Evolutionary conservation across 345 rosid genomes (phyloP).

Genomic region (Murraya paniculata): DNA sequence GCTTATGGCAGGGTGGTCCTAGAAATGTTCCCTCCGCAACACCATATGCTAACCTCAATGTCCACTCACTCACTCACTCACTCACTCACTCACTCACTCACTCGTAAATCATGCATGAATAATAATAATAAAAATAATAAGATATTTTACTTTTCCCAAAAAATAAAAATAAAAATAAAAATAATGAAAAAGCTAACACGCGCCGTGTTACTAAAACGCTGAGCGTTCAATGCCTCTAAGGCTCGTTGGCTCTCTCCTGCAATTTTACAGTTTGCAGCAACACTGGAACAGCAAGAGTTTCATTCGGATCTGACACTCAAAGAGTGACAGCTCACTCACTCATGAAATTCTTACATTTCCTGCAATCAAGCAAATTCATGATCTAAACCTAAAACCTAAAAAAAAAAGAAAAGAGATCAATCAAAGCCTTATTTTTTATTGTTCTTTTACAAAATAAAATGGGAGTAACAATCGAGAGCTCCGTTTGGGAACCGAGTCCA

Average conservation of each 20-base stretch:
- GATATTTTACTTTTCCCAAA: too few relatives aligned
- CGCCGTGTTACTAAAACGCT: neutral
- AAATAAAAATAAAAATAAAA: too few relatives aligned
- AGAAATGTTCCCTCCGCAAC: neutral
- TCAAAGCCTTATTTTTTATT: too few relatives aligned
- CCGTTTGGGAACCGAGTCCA: constrained; percentile 68
- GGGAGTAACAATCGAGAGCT: constrained; percentile 70
- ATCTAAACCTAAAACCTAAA: constrained; percentile 4
- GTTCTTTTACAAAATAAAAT: constrained; percentile 13
- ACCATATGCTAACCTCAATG: neutral
- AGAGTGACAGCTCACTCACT: neutral
- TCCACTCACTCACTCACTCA: too few relatives aligned
- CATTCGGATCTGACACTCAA: neutral
- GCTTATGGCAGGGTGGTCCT: neutral
- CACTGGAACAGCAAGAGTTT: neutral
- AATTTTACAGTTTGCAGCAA: neutral
- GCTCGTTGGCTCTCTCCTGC: too few relatives aligned
- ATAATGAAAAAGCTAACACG: neutral
- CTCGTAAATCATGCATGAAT: neutral
- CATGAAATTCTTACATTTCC: neutral
- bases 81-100: too few relatives aligned
- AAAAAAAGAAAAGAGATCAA: too few relatives aligned
- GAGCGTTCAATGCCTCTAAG: neutral
- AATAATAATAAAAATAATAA: too few relatives aligned
- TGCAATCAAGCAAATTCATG: neutral